A percentile compares a stretch with the other conserved stretches of the same genome.
These are phyloP conservation scores for Apiospora koreana DNA, from an alignment of 2,329 filamentous ascomycete genomes.

Conservation along the genomic window DNA sequence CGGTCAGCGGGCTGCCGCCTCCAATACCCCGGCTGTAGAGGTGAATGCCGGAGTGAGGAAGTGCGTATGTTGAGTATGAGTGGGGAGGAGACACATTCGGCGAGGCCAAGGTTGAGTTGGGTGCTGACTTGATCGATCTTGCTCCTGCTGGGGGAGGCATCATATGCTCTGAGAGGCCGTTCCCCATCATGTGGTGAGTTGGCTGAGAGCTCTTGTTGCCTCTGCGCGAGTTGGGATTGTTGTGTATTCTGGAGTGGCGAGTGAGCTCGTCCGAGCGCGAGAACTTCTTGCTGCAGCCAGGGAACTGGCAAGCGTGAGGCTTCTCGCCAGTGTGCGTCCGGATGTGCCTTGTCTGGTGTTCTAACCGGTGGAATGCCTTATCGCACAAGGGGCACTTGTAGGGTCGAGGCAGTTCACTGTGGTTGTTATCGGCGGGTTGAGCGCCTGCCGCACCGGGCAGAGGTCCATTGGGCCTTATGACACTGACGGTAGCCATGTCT, in stretches of 20 bases:
- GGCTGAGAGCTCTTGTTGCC: conserved; percentile 75
- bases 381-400: conserved; percentile 99
- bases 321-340: conserved; percentile 98
- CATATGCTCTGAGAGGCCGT: conserved; percentile 63
- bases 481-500: conserved; percentile 56
- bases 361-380: conserved; percentile 96
- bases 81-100: conserved; percentile 95
- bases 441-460: conserved; percentile 51
- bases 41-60: conserved; percentile 46
- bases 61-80: conserved; percentile 74
- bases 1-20: conserved; percentile 40
- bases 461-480: conserved; percentile 64
- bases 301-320: conserved; percentile 93
- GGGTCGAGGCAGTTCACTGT: conserved; percentile 79
- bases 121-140: conserved; percentile 84
- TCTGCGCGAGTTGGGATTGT: conserved; percentile 94
- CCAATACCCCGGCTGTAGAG: conserved; percentile 48
- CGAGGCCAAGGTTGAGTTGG: conserved; percentile 82
- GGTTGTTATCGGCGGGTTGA: conserved; percentile 51
- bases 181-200: conserved; percentile 45
- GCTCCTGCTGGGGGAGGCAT: conserved; percentile 72
- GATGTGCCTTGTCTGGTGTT: conserved; percentile 91
- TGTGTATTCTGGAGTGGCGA: conserved; percentile 96
- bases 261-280: conserved; percentile 95
- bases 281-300: conserved; percentile 95